phyloP scores from a whole-genome alignment of 495 filamentous ascomycete genomes.

The Darksidea phi region DNA sequence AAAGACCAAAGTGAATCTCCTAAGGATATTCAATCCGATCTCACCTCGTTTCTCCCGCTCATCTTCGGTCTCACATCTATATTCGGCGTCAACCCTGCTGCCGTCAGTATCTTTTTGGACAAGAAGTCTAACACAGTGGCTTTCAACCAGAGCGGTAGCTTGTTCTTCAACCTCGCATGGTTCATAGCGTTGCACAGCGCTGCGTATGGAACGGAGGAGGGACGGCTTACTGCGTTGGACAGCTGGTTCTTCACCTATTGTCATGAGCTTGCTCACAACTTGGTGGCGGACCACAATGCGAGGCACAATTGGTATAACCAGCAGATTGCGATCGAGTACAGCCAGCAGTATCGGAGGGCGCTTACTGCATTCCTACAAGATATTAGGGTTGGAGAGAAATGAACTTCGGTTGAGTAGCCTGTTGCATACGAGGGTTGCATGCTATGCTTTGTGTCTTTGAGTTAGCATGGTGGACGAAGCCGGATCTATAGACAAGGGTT shows the following conservation, averaged over 20 bases:
- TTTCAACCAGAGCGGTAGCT: conserved; percentile 80
- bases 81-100: conserved; percentile 61
- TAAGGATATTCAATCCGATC: conserved; percentile 40
- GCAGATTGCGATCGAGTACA: conserved; percentile 33
- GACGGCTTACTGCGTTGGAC: conserved; percentile 56
- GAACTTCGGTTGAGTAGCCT: too few species aligned
- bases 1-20: conserved; percentile 11
- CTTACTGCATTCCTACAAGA: conserved; percentile 13
- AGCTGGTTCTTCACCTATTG: conserved; percentile 93
- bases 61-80: conserved; percentile 67
- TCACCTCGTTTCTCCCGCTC: conserved; percentile 69
- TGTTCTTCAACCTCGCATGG: conserved; percentile 93
- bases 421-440: too few species aligned
- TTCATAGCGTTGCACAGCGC: conserved; percentile 73
- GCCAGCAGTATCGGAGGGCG: conserved; percentile 11
- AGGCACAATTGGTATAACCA: conserved; percentile 64
- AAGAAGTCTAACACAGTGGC: conserved; percentile 77
- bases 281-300: conserved; percentile 74
- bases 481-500: too few species aligned
- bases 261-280: conserved; percentile 92
- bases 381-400: background rate
- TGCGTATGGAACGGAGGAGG: conserved; percentile 31
- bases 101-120: conserved; percentile 84
- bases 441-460: too few species aligned
- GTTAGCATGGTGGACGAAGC: too few species aligned